These are phyloP conservation scores for Allantophomopsis cytisporea DNA, from an alignment of 2,329 filamentous ascomycete species.

Conservation along the genomic window DNA sequence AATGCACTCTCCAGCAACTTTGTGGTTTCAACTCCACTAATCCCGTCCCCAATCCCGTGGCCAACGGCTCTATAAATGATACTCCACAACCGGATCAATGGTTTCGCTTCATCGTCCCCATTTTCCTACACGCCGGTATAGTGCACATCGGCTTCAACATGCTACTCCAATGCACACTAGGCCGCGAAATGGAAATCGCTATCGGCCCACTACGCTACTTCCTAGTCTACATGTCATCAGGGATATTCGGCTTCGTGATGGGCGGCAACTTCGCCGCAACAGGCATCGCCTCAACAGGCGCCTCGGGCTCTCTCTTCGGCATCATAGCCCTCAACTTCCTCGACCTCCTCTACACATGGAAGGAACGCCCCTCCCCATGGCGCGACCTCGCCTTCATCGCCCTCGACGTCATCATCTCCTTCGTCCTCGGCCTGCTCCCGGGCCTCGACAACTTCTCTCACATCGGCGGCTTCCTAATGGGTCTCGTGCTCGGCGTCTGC, in stretches of 20 bases:
- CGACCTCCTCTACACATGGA: conserved; percentile 89
- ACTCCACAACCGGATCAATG: conserved; percentile 65
- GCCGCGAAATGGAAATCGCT: conserved; percentile 79
- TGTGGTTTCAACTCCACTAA: conserved; percentile 62
- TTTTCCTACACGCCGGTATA: conserved; percentile 88
- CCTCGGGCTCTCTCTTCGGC: conserved; percentile 83
- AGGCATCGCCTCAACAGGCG: conserved; percentile 72
- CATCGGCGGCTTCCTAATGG: conserved; percentile 92
- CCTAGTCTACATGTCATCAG: conserved; percentile 78
- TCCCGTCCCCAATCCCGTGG: conserved; percentile 47
- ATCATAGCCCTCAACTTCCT: conserved; percentile 79
- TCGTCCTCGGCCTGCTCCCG: conserved; percentile 81
- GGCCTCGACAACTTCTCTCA: conserved; percentile 96
- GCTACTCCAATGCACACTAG: conserved; percentile 78
- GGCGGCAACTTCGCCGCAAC: conserved; percentile 85
- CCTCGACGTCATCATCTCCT: conserved; percentile 76
- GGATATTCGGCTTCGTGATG: conserved; percentile 92
- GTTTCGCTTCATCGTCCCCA: conserved; percentile 91
- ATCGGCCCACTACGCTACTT: conserved; percentile 84
- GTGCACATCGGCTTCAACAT: conserved; percentile 96
- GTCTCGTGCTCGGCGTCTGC: conserved; percentile 73
- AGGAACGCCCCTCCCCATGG: conserved; percentile 58
- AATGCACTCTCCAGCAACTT: conserved; percentile 65
- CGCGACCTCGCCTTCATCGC: conserved; percentile 81
- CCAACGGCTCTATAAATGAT: conserved; percentile 27